Conservation (phyloP, 78 protist species). For the Dictyostelium purpureum region DNA sequence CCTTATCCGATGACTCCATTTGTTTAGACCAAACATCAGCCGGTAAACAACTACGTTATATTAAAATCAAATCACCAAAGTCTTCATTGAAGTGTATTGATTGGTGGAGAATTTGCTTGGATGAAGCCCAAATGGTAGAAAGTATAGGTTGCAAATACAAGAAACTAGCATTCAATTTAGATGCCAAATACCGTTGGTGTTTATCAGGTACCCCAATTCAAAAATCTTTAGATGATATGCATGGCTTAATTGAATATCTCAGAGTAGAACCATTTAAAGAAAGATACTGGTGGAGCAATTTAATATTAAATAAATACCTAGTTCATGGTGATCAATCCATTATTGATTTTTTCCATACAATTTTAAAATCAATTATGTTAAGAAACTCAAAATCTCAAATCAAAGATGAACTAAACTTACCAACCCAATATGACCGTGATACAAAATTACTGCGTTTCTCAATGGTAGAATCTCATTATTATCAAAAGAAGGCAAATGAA, state of each 20-base stretch:
- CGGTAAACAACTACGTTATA: conserved; percentile 10
- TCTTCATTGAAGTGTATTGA: conserved; percentile 9
- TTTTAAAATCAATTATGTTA: conserved; percentile 26
- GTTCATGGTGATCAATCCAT: neutral
- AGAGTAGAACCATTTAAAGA: neutral
- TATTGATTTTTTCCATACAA: neutral
- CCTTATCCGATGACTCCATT: neutral
- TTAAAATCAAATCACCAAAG: conserved; percentile 3
- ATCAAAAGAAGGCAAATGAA: conserved; percentile 55
- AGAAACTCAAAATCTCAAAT: conserved; percentile 43
- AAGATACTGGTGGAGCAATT: conserved; percentile 59
- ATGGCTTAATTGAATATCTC: conserved; percentile 31
- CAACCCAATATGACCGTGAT: conserved; percentile 52
- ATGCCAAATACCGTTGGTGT: conserved; percentile 32
- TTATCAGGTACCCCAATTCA: conserved; percentile 82
- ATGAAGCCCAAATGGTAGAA: conserved; percentile 78
- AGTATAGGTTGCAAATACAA: neutral
- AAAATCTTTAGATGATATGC: conserved; percentile 51
- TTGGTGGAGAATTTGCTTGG: conserved; percentile 78
- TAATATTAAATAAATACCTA: neutral
- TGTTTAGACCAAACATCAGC: conserved; percentile 16
- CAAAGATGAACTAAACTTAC: conserved; percentile 34
- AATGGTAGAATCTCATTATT: conserved; percentile 58
- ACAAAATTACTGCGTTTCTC: conserved; percentile 27
- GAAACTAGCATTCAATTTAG: neutral